Evolutionary conservation across 148 eudicot genomes (phyloP), one percentile per base, ranked within the genome.

Genomic region (Linanthus parryae): DNA sequence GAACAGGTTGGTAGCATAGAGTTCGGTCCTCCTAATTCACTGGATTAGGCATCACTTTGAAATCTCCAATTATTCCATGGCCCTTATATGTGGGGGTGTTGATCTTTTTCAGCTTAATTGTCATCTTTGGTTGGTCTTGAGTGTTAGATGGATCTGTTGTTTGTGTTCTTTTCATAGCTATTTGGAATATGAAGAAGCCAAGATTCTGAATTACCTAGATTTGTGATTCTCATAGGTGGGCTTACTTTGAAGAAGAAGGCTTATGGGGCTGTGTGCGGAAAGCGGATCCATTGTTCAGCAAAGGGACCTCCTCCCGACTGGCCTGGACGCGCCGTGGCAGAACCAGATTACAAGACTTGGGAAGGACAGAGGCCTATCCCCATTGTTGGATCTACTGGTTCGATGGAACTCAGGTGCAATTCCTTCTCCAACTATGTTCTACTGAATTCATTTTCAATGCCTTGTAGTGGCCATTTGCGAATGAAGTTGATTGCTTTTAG

Each of bases 291-390:
- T 8, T 94, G 96, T 74, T 88, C 96, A 28, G 76, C 73, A 18
- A 85, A 80, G 74, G 56, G 60, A 45, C 99, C 95, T 35, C 99
- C 99, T 45, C 82, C 99, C 40, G 99, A 96, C n/a, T 94, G 99
- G 99, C 86, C 95, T 2, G 99, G 99, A 23, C 72, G 85, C 21
- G 99, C 99, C 44, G 80, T 84, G 9, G 80, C 21, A 0, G 91
- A 88, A 54, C 76, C 88, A 40, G 82, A 58, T 37, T 63, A 55
- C 11, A 82, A 78, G 73, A 50, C 61, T 37, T 94, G 99, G 99
- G 83, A 85, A 36, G 96, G 99, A 47, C 99, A 78, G 13, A 94
- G 88, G 71, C 99, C 99, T 37, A 82, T 94, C 14, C 78, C 99
- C 19, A 66, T 94, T 34, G 73, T 94, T 66, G 99, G 99, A 46